A percentile compares a stretch with the other conserved stretches of the same genome.
phyloP scores from a whole-genome alignment of 176 grass and related monocot species.

The Puccinellia tenuiflora region DNA sequence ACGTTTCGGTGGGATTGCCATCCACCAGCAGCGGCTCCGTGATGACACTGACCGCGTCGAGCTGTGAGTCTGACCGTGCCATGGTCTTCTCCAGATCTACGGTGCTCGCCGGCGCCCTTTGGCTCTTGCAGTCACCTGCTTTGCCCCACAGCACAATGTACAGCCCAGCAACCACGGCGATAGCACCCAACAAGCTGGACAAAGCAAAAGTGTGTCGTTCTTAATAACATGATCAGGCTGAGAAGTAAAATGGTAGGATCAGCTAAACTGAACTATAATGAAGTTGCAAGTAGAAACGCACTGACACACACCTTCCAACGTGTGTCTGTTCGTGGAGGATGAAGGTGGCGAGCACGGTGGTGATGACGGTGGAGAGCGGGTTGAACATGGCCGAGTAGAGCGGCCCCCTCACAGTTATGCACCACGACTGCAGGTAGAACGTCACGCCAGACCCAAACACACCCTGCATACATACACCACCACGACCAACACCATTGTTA shows the following conservation, averaged over 20 bases:
- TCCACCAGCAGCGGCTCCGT: background rate
- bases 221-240: too few species aligned
- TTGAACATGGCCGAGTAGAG: constrained; percentile 80
- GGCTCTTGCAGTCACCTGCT: background rate
- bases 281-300: background rate
- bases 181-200: constrained; percentile 33
- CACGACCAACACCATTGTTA: background rate
- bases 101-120: background rate
- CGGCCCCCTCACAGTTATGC: constrained; percentile 50
- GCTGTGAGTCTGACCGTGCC: background rate
- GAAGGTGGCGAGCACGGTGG: constrained; percentile 31
- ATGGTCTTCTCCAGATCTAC: background rate
- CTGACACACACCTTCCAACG: constrained; percentile 47
- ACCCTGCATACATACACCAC: constrained; percentile 20
- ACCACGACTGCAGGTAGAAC: constrained; percentile 73
- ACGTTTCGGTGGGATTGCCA: background rate
- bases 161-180: constrained; percentile 21
- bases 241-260: too few species aligned
- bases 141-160: constrained; percentile 48
- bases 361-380: constrained; percentile 54
- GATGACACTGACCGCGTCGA: background rate
- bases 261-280: background rate
- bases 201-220: background rate
- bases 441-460: constrained; percentile 52
- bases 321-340: constrained; percentile 53